Conservation (phyloP, 2,329 filamentous ascomycete species). For the Cercospora sesami region DNA sequence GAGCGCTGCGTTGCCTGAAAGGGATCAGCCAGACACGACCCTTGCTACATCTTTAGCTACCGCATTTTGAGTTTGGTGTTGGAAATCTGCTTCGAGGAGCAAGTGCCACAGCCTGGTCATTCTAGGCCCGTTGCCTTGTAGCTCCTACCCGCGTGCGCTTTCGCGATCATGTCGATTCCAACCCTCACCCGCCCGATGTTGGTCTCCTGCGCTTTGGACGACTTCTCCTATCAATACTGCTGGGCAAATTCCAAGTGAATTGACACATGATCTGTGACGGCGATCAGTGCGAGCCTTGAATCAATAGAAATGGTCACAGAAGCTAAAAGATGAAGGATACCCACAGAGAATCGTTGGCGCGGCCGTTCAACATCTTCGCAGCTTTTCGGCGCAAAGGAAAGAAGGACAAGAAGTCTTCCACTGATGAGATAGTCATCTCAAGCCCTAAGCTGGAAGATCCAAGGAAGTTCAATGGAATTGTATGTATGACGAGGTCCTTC, state of each 20-base stretch:
- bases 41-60: background rate
- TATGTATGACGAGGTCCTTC: background rate
- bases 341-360: background rate
- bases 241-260: background rate
- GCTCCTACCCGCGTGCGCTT: background rate
- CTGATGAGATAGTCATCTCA: background rate
- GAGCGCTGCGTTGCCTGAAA: background rate
- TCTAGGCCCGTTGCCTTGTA: background rate
- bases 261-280: background rate
- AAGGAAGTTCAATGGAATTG: background rate
- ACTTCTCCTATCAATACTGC: background rate
- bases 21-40: background rate
- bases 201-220: background rate
- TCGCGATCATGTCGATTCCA: background rate
- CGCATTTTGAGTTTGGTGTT: background rate
- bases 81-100: background rate
- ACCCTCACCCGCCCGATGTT: background rate
- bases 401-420: background rate
- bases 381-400: background rate
- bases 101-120: background rate
- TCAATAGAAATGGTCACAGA: background rate
- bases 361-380: background rate
- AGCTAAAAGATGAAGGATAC: background rate
- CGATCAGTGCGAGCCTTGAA: background rate
- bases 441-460: conserved; percentile 1